phyloP scores from a whole-genome alignment of 129 eudicot species.

The Centaurea solstitialis region DNA sequence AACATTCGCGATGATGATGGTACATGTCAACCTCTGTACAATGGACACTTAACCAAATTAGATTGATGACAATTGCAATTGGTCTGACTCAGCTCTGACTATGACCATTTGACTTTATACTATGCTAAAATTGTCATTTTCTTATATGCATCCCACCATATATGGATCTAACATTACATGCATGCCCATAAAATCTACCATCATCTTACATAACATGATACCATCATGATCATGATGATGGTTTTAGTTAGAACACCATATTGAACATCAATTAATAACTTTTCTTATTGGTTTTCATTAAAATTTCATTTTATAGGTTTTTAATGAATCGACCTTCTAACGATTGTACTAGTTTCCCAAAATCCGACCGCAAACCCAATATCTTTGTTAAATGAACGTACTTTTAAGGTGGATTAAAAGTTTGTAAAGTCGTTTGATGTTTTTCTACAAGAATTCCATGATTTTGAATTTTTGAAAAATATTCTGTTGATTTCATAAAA shows the following conservation, averaged over 20 bases:
- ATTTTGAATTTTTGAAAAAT: too few species aligned
- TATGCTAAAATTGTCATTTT: background rate
- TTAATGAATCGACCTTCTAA: too few species aligned
- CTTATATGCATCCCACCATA: background rate
- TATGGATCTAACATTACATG: background rate
- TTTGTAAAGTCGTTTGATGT: too few species aligned
- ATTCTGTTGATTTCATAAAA: too few species aligned
- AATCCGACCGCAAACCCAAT: too few species aligned
- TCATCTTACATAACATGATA: background rate
- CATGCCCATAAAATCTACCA: background rate
- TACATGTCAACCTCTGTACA: constrained; percentile 35
- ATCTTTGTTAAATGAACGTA: too few species aligned
- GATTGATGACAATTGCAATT: constrained; percentile 26
- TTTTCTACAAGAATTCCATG: too few species aligned
- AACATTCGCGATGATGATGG: constrained; percentile 17
- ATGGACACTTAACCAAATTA: constrained; percentile 34
- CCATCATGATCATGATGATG: background rate
- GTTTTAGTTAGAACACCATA: background rate
- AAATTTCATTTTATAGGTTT: too few species aligned
- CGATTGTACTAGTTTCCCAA: too few species aligned
- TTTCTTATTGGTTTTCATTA: too few species aligned
- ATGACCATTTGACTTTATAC: constrained; percentile 28
- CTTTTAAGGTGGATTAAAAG: too few species aligned
- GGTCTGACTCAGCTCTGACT: constrained; percentile 51
- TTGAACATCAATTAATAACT: too few species aligned